A percentile compares a stretch with the other conserved stretches of the same genome.
phyloP scores from a whole-genome alignment of 2,329 filamentous ascomycete genomes.

The Stagonosporopsis vannaccii region DNA sequence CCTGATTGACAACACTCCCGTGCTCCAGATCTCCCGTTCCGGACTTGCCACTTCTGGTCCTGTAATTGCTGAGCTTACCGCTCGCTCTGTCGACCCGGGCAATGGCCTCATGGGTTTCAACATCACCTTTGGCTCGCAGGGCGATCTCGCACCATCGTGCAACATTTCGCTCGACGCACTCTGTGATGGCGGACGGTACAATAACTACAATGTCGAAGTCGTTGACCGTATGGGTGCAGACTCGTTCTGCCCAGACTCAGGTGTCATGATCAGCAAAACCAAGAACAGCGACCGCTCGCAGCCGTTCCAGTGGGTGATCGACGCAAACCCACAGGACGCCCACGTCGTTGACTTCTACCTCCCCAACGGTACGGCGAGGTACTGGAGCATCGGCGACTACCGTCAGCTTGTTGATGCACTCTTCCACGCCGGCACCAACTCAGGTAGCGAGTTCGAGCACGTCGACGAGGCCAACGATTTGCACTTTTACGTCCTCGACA shows the following conservation, averaged over 20 bases:
- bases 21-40: constrained; percentile 56
- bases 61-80: constrained; percentile 57
- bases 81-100: constrained; percentile 55
- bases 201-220: constrained; percentile 62
- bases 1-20: constrained; percentile 53
- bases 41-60: constrained; percentile 55
- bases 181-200: constrained; percentile 61
- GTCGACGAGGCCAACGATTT: constrained; percentile 57
- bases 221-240: constrained; percentile 63
- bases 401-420: constrained; percentile 62
- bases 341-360: constrained; percentile 59
- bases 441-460: constrained; percentile 60
- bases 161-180: constrained; percentile 52
- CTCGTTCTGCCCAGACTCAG: constrained; percentile 60
- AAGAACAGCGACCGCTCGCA: constrained; percentile 52
- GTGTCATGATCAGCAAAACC: constrained; percentile 63
- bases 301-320: constrained; percentile 64
- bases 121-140: constrained; percentile 51
- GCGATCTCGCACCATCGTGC: constrained; percentile 57
- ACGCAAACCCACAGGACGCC: constrained; percentile 63
- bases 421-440: constrained; percentile 62
- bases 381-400: constrained; percentile 62
- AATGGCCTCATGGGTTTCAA: constrained; percentile 57
- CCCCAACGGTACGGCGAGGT: constrained; percentile 57
- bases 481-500: constrained; percentile 60